Base-by-base conservation (phyloP, 805 yeast species). In the Lachancea sp. region DNA sequence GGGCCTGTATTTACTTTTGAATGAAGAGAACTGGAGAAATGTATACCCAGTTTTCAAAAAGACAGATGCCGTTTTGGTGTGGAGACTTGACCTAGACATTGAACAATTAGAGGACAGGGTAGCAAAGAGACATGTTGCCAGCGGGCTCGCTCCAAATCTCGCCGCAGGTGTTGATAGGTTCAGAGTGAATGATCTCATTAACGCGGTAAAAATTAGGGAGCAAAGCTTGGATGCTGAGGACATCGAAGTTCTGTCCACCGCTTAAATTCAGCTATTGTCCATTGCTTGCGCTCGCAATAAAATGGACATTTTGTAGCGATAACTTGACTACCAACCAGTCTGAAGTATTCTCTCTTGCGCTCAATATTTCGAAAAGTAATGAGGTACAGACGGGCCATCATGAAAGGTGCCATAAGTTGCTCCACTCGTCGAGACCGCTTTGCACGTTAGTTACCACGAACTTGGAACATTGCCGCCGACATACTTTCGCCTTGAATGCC, bases 1-100 rank as follows among this genome's bases (percentile, higher is more conserved):
- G 58, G 96, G 96, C 0, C 69, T 82, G 38, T 88, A 89, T 58
- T 67, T 88, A 9, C 71, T 81, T 36, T 66, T 86, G 42, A 59
- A 74, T 30, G 74, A 75, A 32, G 75, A 71, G 22, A 76, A 76
- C 12, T 88, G 95, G 95, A 41, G 31, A 25, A 39, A 51, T 8
- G 45, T 57, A 8, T 44, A 50, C 31, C 35, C 49, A 13, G 38
- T 48, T 32, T n/a, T 65, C 41, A 18, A 31, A 2, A 27, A 33
- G 2, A 57, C 58, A 0, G 52, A 51, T n/a, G 60, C 67, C 6
- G 63, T 68, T 41, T 73, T 78, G 42, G 60, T 70, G 18, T 78
- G 79, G 78, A 72, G 75, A 48, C 71, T 85, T 3, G 63, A 69
- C 7, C 72, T 77, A 5, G 74, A 72, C 18, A 67, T 65, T 17